Conservation (phyloP, 2,329 filamentous ascomycete genomes). For the Fonsecaea nubica region DNA sequence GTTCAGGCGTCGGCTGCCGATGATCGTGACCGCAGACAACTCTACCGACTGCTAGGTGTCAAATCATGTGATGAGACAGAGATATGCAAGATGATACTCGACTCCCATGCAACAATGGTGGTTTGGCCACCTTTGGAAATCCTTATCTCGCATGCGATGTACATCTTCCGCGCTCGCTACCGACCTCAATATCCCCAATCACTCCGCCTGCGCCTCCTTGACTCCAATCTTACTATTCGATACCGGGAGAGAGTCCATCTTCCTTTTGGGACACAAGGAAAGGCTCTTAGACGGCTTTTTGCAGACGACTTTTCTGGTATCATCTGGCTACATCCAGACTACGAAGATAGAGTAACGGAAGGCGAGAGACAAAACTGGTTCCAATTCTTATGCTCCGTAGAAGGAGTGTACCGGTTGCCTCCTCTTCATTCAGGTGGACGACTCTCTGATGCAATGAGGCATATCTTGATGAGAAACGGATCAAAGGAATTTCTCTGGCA, state of each 20-base stretch:
- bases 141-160: background rate
- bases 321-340: conserved; percentile 25
- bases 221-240: conserved; percentile 20
- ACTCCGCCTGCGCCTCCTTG: conserved; percentile 15
- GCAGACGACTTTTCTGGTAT: conserved; percentile 19
- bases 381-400: conserved; percentile 16
- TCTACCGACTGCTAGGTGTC: conserved; percentile 23
- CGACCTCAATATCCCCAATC: conserved; percentile 8
- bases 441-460: conserved; percentile 22
- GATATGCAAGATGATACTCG: conserved; percentile 27
- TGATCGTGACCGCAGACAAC: conserved; percentile 17
- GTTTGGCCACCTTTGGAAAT: background rate
- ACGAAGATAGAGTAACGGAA: conserved; percentile 15
- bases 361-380: conserved; percentile 17
- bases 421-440: conserved; percentile 19
- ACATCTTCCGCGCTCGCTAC: conserved; percentile 5
- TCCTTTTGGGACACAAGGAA: conserved; percentile 23
- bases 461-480: conserved; percentile 23
- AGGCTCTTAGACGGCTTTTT: conserved; percentile 23
- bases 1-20: conserved; percentile 13
- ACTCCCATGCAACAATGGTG: conserved; percentile 7
- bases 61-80: conserved; percentile 26
- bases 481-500: conserved; percentile 23
- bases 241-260: conserved; percentile 15
- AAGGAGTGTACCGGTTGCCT: conserved; percentile 16